Evolutionary conservation across 352 stramenopile species (phyloP).

Genomic region (Globisporangium cylindrosporum): DNA sequence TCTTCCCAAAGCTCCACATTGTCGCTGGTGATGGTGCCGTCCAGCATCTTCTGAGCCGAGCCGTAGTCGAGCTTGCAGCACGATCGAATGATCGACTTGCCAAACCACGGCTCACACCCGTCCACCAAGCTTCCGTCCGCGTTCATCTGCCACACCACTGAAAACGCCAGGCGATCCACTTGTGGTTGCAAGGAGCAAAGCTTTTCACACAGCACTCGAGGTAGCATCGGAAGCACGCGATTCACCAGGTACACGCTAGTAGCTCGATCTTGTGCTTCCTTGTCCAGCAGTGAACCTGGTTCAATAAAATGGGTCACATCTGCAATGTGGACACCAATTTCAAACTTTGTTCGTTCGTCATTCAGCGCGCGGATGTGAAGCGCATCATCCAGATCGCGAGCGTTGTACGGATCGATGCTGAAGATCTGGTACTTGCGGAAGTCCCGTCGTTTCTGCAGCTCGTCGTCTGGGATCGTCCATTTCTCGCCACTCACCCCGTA

Average conservation of each 20-base stretch:
- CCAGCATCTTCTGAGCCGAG: slow-evolving; percentile 96
- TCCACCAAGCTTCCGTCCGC: slow-evolving; percentile 90
- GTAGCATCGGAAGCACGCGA: slow-evolving; percentile 95
- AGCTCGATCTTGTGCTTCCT: slow-evolving; percentile 89
- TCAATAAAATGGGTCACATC: slow-evolving; percentile 97
- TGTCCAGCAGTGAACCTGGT: slow-evolving; percentile 89
- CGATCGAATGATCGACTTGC: slow-evolving; percentile 97
- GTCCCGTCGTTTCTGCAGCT: slow-evolving; percentile 85
- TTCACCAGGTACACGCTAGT: slow-evolving; percentile 98
- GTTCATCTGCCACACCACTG: slow-evolving; percentile 96
- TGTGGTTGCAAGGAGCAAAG: slow-evolving; percentile 96
- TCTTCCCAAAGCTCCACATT: slow-evolving; percentile 74
- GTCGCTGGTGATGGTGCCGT: slow-evolving; percentile 74
- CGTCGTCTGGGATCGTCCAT: slow-evolving; percentile 75
- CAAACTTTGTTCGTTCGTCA: slow-evolving; percentile 57
- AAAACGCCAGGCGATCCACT: slow-evolving; percentile 95
- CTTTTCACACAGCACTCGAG: slow-evolving; percentile 94
- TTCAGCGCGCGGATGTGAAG: slow-evolving; percentile 88
- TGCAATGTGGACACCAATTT: slow-evolving; percentile 97
- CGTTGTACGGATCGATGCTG: slow-evolving; percentile 97
- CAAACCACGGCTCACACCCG: slow-evolving; percentile 93
- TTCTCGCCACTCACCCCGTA: slow-evolving; percentile 71
- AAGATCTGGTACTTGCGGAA: slow-evolving; percentile 92
- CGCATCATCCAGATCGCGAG: slow-evolving; percentile 96
- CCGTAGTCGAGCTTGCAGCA: slow-evolving; percentile 96